A percentile compares a stretch with the other conserved stretches of the same genome.
Conservation (phyloP, 208 protist species). For the Trypanosoma vivax region DNA sequence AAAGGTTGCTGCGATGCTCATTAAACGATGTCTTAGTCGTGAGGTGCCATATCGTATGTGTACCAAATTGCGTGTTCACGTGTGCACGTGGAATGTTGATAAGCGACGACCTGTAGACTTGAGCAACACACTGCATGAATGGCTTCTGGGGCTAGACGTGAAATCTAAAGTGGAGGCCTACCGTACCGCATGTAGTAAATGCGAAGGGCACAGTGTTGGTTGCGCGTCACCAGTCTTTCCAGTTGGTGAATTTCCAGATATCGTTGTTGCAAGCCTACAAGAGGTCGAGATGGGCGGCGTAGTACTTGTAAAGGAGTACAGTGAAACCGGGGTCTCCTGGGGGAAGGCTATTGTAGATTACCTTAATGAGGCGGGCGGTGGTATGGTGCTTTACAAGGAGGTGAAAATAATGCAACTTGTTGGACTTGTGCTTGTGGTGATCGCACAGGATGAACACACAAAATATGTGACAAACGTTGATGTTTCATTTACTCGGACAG, state of each 20-base stretch:
- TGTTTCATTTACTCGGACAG: constrained; percentile 65
- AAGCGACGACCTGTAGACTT: constrained; percentile 36
- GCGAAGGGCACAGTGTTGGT: neutral
- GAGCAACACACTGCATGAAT: constrained; percentile 27
- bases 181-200: constrained; percentile 16
- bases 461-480: constrained; percentile 67
- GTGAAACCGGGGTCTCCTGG: constrained; percentile 50
- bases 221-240: constrained; percentile 1
- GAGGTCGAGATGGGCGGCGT: constrained; percentile 81
- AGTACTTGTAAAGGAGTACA: constrained; percentile 69
- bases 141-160: constrained; percentile 43
- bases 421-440: constrained; percentile 67
- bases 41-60: constrained; percentile 4
- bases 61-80: constrained; percentile 40
- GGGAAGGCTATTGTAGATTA: constrained; percentile 52
- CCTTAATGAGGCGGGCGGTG: constrained; percentile 33
- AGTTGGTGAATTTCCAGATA: constrained; percentile 52
- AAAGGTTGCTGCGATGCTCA: constrained; percentile 1
- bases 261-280: constrained; percentile 74
- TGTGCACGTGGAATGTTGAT: constrained; percentile 80
- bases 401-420: constrained; percentile 73
- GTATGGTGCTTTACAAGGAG: constrained; percentile 41
- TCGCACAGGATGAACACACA: constrained; percentile 41
- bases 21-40: neutral
- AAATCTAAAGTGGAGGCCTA: constrained; percentile 26